These are phyloP conservation scores for Kluyveromyces dobzhanskii DNA, from an alignment of 805 yeast genomes.

Conservation along the genomic window DNA sequence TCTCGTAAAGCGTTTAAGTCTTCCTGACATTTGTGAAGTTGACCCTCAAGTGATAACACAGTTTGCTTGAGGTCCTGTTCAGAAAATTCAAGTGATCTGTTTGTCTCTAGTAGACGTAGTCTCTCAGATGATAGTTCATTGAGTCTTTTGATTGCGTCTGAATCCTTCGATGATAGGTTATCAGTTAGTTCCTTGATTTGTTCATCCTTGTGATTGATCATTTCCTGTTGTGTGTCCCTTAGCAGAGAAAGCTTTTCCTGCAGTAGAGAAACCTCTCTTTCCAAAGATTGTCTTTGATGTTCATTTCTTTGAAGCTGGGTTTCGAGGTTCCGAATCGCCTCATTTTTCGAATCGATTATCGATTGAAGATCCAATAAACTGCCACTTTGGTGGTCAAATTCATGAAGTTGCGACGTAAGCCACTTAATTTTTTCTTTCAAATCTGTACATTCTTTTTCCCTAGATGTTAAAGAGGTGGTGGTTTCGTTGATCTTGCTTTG, in stretches of 20 bases:
- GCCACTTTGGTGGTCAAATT: conserved; percentile 14
- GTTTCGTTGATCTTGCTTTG: conserved; percentile 11
- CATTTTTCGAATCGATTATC: conserved; percentile 6
- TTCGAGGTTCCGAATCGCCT: conserved; percentile 6
- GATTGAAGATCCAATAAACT: conserved; percentile 8
- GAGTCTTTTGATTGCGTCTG: not conserved
- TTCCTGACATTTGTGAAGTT: not conserved
- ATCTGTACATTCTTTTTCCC: conserved; percentile 11
- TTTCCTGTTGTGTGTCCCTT: not conserved
- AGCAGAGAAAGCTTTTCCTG: not conserved
- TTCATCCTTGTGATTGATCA: not conserved
- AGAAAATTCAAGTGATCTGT: conserved; percentile 3
- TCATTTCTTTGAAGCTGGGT: conserved; percentile 8
- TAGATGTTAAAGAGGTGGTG: conserved; percentile 9
- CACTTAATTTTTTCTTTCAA: conserved; percentile 10
- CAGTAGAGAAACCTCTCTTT: conserved; percentile 2
- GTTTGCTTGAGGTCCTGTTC: not conserved
- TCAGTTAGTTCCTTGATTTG: conserved; percentile 2
- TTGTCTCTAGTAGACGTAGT: conserved; percentile 7
- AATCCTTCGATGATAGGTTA: not conserved
- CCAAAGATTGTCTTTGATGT: conserved; percentile 5
- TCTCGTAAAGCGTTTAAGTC: not conserved
- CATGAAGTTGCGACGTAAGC: conserved; percentile 11
- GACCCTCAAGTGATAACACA: not conserved
- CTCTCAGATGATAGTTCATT: conserved; percentile 1